phyloP scores from a whole-genome alignment of 2,329 filamentous ascomycete genomes.

The Plectosphaerella plurivora region DNA sequence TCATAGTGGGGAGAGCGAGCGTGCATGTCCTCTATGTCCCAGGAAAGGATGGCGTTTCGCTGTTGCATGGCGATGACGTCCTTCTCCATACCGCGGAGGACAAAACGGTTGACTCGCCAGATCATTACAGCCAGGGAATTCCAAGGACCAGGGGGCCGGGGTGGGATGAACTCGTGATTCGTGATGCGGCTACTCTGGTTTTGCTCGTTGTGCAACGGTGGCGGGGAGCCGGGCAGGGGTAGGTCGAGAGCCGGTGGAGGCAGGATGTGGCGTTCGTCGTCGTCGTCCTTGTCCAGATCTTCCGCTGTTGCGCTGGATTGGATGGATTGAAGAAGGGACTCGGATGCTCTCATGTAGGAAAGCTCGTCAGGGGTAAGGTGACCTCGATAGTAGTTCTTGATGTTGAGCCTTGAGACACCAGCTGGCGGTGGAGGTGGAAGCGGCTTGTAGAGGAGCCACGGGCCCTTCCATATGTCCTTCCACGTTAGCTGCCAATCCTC shows the following conservation, averaged over 20 bases:
- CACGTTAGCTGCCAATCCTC: conserved; percentile 47
- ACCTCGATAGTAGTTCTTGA: conserved; percentile 46
- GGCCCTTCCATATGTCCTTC: conserved; percentile 43
- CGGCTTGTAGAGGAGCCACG: conserved; percentile 35
- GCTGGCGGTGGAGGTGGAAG: conserved; percentile 26
- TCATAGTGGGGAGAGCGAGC: conserved; percentile 44
- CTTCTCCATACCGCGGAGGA: conserved; percentile 43
- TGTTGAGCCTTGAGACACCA: conserved; percentile 34
- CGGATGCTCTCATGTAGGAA: conserved; percentile 26
- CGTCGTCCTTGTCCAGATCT: conserved; percentile 22
- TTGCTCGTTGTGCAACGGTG: conserved; percentile 5
- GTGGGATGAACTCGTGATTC: conserved; percentile 19
- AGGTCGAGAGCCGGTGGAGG: conserved; percentile 21
- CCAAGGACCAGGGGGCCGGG: conserved; percentile 31
- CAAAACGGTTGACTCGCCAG: conserved; percentile 33
- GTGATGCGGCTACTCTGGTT: not conserved
- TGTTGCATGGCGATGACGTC: conserved; percentile 43
- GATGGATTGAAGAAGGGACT: conserved; percentile 27
- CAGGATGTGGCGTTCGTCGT: conserved; percentile 17
- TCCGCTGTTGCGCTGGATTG: conserved; percentile 16
- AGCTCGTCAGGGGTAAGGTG: conserved; percentile 43
- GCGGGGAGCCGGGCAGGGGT: conserved; percentile 1
- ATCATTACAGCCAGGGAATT: conserved; percentile 32
- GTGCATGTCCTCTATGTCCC: conserved; percentile 44
- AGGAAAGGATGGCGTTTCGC: conserved; percentile 41